Evolutionary conservation across 352 stramenopile genomes (phyloP).

Genomic region (Globisporangium nodosum): DNA sequence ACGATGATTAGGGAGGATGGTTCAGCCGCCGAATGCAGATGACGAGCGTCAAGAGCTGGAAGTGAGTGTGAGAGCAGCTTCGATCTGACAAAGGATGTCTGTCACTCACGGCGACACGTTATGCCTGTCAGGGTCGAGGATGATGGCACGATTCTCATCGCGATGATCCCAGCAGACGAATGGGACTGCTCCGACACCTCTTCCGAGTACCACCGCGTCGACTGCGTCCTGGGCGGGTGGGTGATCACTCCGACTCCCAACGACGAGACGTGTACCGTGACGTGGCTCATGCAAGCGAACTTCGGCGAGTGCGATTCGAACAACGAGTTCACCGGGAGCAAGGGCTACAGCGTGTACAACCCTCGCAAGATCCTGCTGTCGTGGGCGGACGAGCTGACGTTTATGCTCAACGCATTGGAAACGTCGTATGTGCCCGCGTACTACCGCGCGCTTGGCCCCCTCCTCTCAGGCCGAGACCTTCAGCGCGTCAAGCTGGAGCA

Average conservation of each 20-base stretch:
- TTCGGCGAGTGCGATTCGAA: constrained; percentile 52
- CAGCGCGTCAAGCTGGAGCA: constrained; percentile 38
- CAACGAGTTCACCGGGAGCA: constrained; percentile 47
- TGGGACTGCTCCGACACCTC: constrained; percentile 19
- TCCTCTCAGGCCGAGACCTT: constrained; percentile 33
- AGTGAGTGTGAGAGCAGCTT: constrained; percentile 19
- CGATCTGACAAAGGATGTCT: not conserved
- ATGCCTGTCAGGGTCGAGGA: constrained; percentile 46
- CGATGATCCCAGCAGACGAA: constrained; percentile 60
- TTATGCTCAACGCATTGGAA: constrained; percentile 39
- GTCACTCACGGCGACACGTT: constrained; percentile 2
- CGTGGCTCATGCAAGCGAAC: constrained; percentile 78
- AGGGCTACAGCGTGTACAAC: constrained; percentile 24
- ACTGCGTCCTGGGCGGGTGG: constrained; percentile 67
- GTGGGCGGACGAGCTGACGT: constrained; percentile 51
- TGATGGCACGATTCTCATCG: constrained; percentile 52
- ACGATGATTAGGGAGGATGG: constrained; percentile 19
- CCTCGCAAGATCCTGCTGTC: constrained; percentile 32
- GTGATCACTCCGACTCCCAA: constrained; percentile 51
- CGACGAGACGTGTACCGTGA: constrained; percentile 60
- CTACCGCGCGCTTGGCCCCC: constrained; percentile 45
- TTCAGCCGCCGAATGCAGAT: constrained; percentile 34
- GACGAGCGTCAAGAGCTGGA: constrained; percentile 64
- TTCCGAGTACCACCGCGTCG: constrained; percentile 22
- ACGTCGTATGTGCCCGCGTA: constrained; percentile 39